Base-by-base conservation (phyloP, 257 asterid species). In the Solanum peruvianum region DNA sequence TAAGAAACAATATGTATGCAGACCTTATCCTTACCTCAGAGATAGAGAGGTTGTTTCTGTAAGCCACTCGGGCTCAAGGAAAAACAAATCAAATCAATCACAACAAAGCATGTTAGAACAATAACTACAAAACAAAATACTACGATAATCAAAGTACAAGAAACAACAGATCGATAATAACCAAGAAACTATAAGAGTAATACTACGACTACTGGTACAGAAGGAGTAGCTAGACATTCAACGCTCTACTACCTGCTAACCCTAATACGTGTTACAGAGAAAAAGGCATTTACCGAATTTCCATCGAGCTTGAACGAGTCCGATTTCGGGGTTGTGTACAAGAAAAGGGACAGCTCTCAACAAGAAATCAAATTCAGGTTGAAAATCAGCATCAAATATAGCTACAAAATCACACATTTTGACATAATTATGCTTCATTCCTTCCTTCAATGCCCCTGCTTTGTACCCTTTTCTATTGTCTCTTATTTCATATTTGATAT, bases 231-330 rank as follows among this genome's bases (percentile, higher is more conserved):
- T 10, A 62, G 15, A 62, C 4, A 52, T 1, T 6, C 31, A 62
- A 62, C 70, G n/a, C 8, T 10, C 8, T 11, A 62, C 70, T 62
- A 4, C 7, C 15, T 23, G 15, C 69, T n/a, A 62, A 8, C 31
- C 31, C 31, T 62, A 62, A n/a, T 62, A 62, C 13, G 10, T 27
- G 10, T 9, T 9, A 14, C 35, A 33, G 5, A 47, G 44, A 56
- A 33, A 6, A 41, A 16, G 33, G 75, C 18, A 31, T 3, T 64
- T 86, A 90, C 93, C 92, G 69, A 91, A 91, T 60, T 88, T 89
- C 93, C 92, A 91, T 33, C 91, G 93, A 49, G 91, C 89, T 86
- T 91, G 93, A 47, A 91, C 91, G 9, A 91, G 91, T 70, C 86
- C 91, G 5, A 91, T 45, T 29, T 89, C 85, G 52, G 88, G 89